A percentile compares a stretch with the other conserved stretches of the same genome.
Conservation (phyloP, 208 protist species). For the Acanthamoeba quina region DNA sequence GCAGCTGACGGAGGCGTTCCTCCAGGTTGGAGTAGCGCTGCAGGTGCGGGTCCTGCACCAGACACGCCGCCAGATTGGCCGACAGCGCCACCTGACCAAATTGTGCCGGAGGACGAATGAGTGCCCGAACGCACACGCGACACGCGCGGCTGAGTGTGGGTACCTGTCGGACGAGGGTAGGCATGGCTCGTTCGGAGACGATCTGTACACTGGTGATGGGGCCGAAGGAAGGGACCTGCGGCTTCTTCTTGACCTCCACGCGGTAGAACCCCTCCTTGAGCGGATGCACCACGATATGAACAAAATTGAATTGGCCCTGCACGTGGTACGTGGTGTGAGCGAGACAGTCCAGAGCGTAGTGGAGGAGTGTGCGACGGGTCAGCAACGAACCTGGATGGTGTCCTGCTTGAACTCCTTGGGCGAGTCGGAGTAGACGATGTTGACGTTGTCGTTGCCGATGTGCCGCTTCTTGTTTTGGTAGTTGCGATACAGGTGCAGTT, state of each 20-base stretch:
- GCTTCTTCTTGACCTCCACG: constrained; percentile 82
- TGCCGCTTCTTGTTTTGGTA: constrained; percentile 83
- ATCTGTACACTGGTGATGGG: constrained; percentile 77
- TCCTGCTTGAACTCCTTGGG: constrained; percentile 43
- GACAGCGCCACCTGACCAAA: not conserved
- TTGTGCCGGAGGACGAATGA: not conserved
- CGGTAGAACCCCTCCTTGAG: constrained; percentile 74
- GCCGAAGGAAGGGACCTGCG: constrained; percentile 79
- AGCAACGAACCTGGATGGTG: constrained; percentile 39
- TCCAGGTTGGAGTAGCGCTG: constrained; percentile 43
- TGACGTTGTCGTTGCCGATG: constrained; percentile 84
- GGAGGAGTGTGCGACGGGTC: not conserved
- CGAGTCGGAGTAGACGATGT: constrained; percentile 80
- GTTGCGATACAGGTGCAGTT: constrained; percentile 34
- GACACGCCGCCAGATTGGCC: constrained; percentile 21
- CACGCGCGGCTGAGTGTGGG: not conserved
- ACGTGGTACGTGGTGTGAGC: not conserved
- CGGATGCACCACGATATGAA: constrained; percentile 79
- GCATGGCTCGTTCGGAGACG: constrained; percentile 76
- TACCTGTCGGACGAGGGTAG: constrained; percentile 74
- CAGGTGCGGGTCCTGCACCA: constrained; percentile 31
- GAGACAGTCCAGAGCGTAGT: not conserved
- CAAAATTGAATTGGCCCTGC: constrained; percentile 84
- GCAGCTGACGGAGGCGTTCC: constrained; percentile 49
- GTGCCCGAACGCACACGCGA: not conserved